Evolutionary conservation across 164 flowering plant genomes (phyloP).

Genomic region (Magnolia changhungtana): DNA sequence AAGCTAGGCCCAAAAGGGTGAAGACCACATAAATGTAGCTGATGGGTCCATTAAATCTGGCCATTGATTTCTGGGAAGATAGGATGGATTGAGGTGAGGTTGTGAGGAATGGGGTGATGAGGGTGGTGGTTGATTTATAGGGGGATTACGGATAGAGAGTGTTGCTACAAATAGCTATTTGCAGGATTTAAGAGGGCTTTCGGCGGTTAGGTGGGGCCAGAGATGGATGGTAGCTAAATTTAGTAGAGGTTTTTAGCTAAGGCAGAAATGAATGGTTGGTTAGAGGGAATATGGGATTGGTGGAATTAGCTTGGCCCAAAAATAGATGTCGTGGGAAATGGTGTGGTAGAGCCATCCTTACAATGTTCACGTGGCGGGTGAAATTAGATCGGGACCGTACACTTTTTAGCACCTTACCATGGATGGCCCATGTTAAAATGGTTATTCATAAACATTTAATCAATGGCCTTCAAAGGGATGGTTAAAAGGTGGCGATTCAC

Average conservation of each 20-base stretch:
- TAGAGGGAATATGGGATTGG: not conserved
- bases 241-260: not conserved
- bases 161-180: not conserved
- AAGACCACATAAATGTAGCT: not conserved
- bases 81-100: not conserved
- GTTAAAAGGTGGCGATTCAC: no score
- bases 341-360: no score
- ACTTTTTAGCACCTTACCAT: no score
- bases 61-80: not conserved
- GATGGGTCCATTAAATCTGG: constrained; percentile 1
- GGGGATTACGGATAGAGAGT: not conserved
- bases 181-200: constrained; percentile 10
- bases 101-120: not conserved
- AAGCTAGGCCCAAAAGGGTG: not conserved
- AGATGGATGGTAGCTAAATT: constrained; percentile 8
- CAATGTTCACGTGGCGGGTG: no score
- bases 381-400: no score
- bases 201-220: not conserved
- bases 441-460: no score
- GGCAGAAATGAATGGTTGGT: not conserved
- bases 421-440: no score
- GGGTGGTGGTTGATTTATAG: not conserved
- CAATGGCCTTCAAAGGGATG: no score
- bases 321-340: not conserved
- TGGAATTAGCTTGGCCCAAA: not conserved